Conservation (phyloP, 192 early-diverging fungal genomes). For the Coemansia sp. region DNA sequence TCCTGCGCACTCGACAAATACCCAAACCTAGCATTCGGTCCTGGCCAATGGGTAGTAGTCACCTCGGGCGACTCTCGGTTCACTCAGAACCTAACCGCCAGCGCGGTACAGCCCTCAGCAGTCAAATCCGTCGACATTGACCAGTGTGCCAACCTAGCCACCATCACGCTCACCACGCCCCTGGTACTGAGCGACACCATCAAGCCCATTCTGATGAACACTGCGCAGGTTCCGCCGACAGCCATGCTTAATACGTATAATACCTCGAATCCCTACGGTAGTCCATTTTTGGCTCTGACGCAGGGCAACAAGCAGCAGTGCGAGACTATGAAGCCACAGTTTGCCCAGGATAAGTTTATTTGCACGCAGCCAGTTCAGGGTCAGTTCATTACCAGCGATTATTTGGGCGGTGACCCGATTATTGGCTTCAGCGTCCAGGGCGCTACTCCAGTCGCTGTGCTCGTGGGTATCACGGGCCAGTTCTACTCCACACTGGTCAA, state of each 20-base stretch:
- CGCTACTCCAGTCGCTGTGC: slow-evolving; percentile 24
- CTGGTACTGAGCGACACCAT: slow-evolving; percentile 22
- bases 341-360: slow-evolving; percentile 15
- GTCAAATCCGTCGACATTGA: slow-evolving; percentile 31
- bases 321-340: slow-evolving; percentile 22
- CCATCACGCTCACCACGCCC: slow-evolving; percentile 26
- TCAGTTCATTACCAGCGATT: slow-evolving; percentile 36
- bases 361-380: slow-evolving; percentile 42
- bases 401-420: slow-evolving; percentile 50
- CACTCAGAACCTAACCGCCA: slow-evolving; percentile 9
- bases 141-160: slow-evolving; percentile 39
- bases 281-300: slow-evolving; percentile 29
- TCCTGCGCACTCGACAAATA: slow-evolving; percentile 31
- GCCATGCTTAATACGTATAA: slow-evolving; percentile 30
- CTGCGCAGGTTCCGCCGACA: neutral
- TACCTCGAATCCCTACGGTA: slow-evolving; percentile 20
- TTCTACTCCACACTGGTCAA: slow-evolving; percentile 37
- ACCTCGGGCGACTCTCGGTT: slow-evolving; percentile 35
- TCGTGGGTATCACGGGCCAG: slow-evolving; percentile 40
- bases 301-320: slow-evolving; percentile 24
- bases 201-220: slow-evolving; percentile 33
- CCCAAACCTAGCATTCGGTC: slow-evolving; percentile 21
- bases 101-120: neutral
- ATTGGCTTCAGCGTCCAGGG: slow-evolving; percentile 34
- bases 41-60: slow-evolving; percentile 37